Evolutionary conservation across 202 grass and related monocot genomes (phyloP), one percentile per base, ranked within the genome.

Genomic region (Zoysia matrella): DNA sequence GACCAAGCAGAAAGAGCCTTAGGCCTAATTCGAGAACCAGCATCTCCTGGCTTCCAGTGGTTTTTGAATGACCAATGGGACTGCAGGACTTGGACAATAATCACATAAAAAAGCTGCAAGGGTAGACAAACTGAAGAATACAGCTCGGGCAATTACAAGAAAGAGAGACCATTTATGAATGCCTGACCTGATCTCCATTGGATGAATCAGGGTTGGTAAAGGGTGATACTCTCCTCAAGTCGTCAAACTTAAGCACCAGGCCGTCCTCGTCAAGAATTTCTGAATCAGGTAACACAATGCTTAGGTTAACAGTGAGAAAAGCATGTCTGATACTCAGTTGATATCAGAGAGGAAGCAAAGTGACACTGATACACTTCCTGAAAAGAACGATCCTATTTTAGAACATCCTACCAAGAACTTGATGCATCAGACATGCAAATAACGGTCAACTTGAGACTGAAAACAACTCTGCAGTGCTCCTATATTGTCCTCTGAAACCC

Each of bases 1-100:
- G 52, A 94, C 82, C 49, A 94, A 67, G 88, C 84, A 81, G 88
- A 84, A 88, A 94, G 83, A 50, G 75, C 76, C 80, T 94, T 88
- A 0, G 88, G 76, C 51, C 83, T 82, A 49, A 77, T 87, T 43
- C 63, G 74, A 15, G 89, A 61, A 1, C 78, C 73, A 53, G 52
- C 82, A 5, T 71, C 86, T 84, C 83, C 80, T 5, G 77, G 40
- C 12, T 81, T 91, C 66, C 52, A 64, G 30, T 89, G 71, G 64
- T 74, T 85, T 14, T 94, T 89, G 36, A 77, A 75, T 60, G 86
- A 77, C 85, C 76, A 87, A 2, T 71, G 86, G 54, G 83, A 71
- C 57, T 56, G 82, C 13, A 72, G 53, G 10, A 39, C 58, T 80
- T 78, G 52, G 51, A 68, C 0, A 63, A 2, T 6, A 6, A 76